Percentiles rank a stretch among this genome's conserved stretches.
Conservation (phyloP, 2,329 filamentous ascomycete genomes). For the Seiridium unicorne region DNA sequence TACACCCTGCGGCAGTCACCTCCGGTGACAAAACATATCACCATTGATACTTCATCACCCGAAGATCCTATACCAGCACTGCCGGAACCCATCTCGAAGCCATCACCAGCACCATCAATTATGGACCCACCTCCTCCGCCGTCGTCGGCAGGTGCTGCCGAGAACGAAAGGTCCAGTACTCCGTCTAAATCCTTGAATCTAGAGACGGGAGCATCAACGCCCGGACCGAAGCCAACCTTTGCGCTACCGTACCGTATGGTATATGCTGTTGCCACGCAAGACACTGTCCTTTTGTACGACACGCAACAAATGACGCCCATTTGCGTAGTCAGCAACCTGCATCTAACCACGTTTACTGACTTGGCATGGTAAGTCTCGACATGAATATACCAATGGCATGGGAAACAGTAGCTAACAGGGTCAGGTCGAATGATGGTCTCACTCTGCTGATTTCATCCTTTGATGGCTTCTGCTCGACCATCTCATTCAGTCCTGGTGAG, state of each 20-base stretch:
- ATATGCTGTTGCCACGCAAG: constrained; percentile 95
- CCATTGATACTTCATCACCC: constrained; percentile 85
- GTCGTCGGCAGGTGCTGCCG: constrained; percentile 45
- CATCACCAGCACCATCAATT: constrained; percentile 55
- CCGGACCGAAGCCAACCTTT: constrained; percentile 71
- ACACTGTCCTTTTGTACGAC: constrained; percentile 92
- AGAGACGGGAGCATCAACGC: constrained; percentile 47
- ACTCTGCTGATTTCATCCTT: constrained; percentile 94
- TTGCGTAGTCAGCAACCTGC: constrained; percentile 93
- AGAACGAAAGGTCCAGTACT: constrained; percentile 47
- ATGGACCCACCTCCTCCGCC: constrained; percentile 82
- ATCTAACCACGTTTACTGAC: constrained; percentile 97
- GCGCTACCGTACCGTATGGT: constrained; percentile 88
- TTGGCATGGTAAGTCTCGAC: constrained; percentile 73
- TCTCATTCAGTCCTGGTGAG: constrained; percentile 82
- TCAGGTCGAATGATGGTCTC: constrained; percentile 71
- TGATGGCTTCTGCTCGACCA: constrained; percentile 92
- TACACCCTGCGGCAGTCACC: constrained; percentile 74
- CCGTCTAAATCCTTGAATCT: constrained; percentile 47
- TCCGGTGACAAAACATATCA: constrained; percentile 80
- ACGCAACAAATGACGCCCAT: constrained; percentile 94
- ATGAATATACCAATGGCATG: background rate
- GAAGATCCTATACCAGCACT: constrained; percentile 82
- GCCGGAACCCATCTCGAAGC: constrained; percentile 75
- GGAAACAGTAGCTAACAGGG: constrained; percentile 1